Evolutionary conservation across 306 rosid species (phyloP), one percentile per base, ranked within the genome.

Genomic region (Vicia sativa): DNA sequence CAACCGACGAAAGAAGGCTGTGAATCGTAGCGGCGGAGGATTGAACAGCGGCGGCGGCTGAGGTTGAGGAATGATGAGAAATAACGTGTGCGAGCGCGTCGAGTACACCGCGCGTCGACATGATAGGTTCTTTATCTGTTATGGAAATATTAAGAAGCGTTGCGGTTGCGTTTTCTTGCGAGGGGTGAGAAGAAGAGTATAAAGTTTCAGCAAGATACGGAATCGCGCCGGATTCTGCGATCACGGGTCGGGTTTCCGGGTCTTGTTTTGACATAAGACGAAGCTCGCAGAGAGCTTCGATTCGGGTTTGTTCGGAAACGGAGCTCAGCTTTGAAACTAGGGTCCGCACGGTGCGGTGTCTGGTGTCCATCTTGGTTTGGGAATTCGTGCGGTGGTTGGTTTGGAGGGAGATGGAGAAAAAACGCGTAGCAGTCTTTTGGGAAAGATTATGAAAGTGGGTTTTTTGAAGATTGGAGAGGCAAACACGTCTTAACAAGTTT

Each of bases 151-250:
- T 93, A 31, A 93, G 85, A 9, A 93, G 88, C 0, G 97, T 82
- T 8, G 97, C 96, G 2, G 99, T 87, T 37, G 99, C 99, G 88
- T 90, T 83, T 5, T 89, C 96, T 44, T 93, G 99, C 0, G 85
- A 60, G 29, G 62, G 38, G 74, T 78, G 86, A 0, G 97, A 83
- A 7, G 87, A 60, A 1, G 96, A 81, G n/a, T 77, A 86, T 15
- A 93, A 96, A 13, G 87, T 74, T 41, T 93, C 97, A 0, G 91
- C 79, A 1, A 93, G 66, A 60, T 71, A 93, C 0, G 99, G 96
- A 11, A 93, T 80, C 0, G 97, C 95, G 1, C 87, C 95, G 3
- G 88, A 76, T 8, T 85, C 89, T n/a, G 90, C 85, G 3, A 93
- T 86, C 0, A 93, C 7, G 16, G 96, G 75, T n/a, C 99, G 97